Conservation (phyloP, 345 rosid species). For the Gossypium mustelinum region DNA sequence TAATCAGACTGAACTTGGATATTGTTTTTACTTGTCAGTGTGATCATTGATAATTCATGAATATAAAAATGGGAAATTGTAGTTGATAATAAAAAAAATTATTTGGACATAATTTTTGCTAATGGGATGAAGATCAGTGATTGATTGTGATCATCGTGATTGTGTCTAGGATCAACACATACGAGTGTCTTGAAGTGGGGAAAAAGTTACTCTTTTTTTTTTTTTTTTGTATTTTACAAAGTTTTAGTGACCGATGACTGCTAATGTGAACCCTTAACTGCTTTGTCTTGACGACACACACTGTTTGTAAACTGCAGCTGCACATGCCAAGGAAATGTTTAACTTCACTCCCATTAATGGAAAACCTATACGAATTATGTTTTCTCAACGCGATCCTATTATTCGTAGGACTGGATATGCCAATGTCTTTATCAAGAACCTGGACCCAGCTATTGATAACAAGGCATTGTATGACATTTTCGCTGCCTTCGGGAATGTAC, state of each 20-base stretch:
- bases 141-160: neutral
- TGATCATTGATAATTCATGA: neutral
- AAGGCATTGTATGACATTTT: slow-evolving; percentile 54
- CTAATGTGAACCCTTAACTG: neutral
- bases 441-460: slow-evolving; percentile 52
- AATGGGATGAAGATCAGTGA: neutral
- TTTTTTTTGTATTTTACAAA: neutral
- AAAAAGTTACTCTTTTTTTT: neutral
- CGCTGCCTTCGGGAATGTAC: slow-evolving; percentile 47
- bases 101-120: no score
- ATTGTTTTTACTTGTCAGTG: neutral
- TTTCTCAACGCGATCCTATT: slow-evolving; percentile 66
- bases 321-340: slow-evolving; percentile 47
- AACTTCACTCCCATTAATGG: slow-evolving; percentile 59
- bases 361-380: slow-evolving; percentile 66
- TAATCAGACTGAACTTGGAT: neutral
- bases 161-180: neutral
- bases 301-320: slow-evolving; percentile 39
- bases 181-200: neutral
- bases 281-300: neutral
- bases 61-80: neutral
- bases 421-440: slow-evolving; percentile 71
- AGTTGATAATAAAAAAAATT: neutral
- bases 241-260: neutral
- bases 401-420: slow-evolving; percentile 56